Conservation (phyloP, 2,329 filamentous ascomycete genomes). For the Colletotrichum tabaci region DNA sequence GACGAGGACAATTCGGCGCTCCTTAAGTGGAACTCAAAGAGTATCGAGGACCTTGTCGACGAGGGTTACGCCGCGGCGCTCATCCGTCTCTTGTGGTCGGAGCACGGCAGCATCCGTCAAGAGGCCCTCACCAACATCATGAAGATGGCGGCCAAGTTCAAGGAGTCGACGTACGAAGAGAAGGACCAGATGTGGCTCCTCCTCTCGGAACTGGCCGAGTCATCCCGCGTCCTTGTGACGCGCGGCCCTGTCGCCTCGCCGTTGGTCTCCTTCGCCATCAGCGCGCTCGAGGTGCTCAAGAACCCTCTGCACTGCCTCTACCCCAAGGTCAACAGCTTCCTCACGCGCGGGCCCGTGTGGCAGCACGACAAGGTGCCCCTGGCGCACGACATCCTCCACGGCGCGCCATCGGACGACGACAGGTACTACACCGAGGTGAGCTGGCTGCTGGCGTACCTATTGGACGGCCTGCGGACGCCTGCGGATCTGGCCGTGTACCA, state of each 20-base stretch:
- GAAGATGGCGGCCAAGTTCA: slow-evolving; percentile 74
- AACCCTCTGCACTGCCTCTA: slow-evolving; percentile 89
- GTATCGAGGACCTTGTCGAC: slow-evolving; percentile 83
- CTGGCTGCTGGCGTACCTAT: slow-evolving; percentile 81
- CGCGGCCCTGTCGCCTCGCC: slow-evolving; percentile 77
- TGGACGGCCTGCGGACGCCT: slow-evolving; percentile 74
- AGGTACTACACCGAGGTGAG: slow-evolving; percentile 79
- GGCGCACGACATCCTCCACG: slow-evolving; percentile 73
- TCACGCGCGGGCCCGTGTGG: slow-evolving; percentile 86
- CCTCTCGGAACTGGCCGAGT: slow-evolving; percentile 85
- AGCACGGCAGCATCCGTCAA: slow-evolving; percentile 81
- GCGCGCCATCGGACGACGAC: slow-evolving; percentile 80
- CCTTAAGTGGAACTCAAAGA: slow-evolving; percentile 80
- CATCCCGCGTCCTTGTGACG: slow-evolving; percentile 70
- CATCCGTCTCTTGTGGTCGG: slow-evolving; percentile 82
- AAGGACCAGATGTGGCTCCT: slow-evolving; percentile 85
- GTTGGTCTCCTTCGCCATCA: slow-evolving; percentile 81
- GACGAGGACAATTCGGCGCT: slow-evolving; percentile 68
- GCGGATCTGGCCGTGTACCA: slow-evolving; percentile 74
- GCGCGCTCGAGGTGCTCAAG: slow-evolving; percentile 77
- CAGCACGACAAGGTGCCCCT: slow-evolving; percentile 80
- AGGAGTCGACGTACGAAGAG: slow-evolving; percentile 81
- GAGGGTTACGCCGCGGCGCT: slow-evolving; percentile 81
- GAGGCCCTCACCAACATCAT: slow-evolving; percentile 81
- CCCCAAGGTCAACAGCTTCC: slow-evolving; percentile 86